These are phyloP conservation scores for Penicillium atrosanguineum DNA, from an alignment of 495 filamentous ascomycete genomes.

Conservation along the genomic window DNA sequence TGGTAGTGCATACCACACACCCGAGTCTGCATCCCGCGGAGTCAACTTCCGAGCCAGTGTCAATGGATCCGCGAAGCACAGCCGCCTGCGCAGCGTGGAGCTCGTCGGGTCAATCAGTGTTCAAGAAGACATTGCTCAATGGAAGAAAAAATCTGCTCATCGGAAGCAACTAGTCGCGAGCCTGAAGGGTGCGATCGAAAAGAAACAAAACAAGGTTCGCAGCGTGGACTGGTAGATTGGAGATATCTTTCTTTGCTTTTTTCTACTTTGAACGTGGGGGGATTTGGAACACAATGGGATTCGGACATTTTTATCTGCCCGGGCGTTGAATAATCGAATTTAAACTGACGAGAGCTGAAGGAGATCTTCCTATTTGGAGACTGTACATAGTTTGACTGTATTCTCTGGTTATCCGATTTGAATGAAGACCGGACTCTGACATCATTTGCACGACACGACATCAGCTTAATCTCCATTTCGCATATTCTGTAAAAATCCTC, in stretches of 20 bases:
- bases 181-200: slow-evolving; percentile 39
- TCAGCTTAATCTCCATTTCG: slow-evolving; percentile 4
- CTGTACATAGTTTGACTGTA: slow-evolving; percentile 3
- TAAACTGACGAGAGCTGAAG: neutral
- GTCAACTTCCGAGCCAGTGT: slow-evolving; percentile 43
- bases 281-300: neutral
- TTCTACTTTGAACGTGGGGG: neutral
- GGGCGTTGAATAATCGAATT: slow-evolving; percentile 8
- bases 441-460: slow-evolving; percentile 20
- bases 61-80: slow-evolving; percentile 47
- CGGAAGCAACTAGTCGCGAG: slow-evolving; percentile 52
- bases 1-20: slow-evolving; percentile 53
- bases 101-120: slow-evolving; percentile 28
- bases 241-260: neutral
- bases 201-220: slow-evolving; percentile 37
- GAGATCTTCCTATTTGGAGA: neutral
- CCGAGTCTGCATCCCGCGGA: slow-evolving; percentile 46
- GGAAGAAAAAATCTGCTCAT: slow-evolving; percentile 56
- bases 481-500: neutral
- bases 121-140: slow-evolving; percentile 50
- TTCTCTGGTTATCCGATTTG: neutral
- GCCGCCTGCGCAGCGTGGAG: slow-evolving; percentile 41
- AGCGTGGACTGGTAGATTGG: slow-evolving; percentile 31
- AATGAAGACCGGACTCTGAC: slow-evolving; percentile 15
- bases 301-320: slow-evolving; percentile 2